A percentile compares a stretch with the other conserved stretches of the same genome.
Evolutionary conservation across 306 rosid genomes (phyloP).

Genomic region (Prunus salicina): DNA sequence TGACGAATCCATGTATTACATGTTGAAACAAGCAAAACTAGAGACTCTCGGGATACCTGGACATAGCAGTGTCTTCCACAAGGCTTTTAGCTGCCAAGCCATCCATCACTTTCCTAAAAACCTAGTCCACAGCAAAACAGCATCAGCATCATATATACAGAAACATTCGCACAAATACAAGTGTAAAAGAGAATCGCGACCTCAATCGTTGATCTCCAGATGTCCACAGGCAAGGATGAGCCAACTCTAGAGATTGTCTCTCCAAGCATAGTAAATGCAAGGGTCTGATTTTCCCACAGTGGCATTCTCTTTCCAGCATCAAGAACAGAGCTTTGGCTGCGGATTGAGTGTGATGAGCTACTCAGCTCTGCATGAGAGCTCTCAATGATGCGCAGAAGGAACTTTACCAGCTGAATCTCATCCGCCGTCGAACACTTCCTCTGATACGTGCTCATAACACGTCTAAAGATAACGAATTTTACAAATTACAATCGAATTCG

Average conservation of each 20-base stretch:
- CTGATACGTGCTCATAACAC: slow-evolving; percentile 37
- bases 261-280: slow-evolving; percentile 66
- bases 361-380: slow-evolving; percentile 44
- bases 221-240: slow-evolving; percentile 53
- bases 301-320: slow-evolving; percentile 40
- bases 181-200: slow-evolving; percentile 26
- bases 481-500: not conserved
- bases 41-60: slow-evolving; percentile 44
- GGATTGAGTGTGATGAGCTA: slow-evolving; percentile 26
- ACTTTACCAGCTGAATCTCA: slow-evolving; percentile 57
- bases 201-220: slow-evolving; percentile 76
- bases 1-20: not conserved
- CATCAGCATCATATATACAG: slow-evolving; percentile 20
- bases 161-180: not conserved
- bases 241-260: slow-evolving; percentile 67
- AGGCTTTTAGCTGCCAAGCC: slow-evolving; percentile 52
- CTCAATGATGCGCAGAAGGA: slow-evolving; percentile 62
- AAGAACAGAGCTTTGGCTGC: slow-evolving; percentile 31
- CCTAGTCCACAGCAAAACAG: slow-evolving; percentile 40
- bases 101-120: slow-evolving; percentile 81
- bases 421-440: slow-evolving; percentile 50
- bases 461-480: slow-evolving; percentile 34
- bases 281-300: slow-evolving; percentile 60
- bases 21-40: not conserved
- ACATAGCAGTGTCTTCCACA: slow-evolving; percentile 58